A percentile compares a stretch with the other conserved stretches of the same genome.
Evolutionary conservation across 2,329 filamentous ascomycete species (phyloP).

Genomic region (Claviceps purpurea): DNA sequence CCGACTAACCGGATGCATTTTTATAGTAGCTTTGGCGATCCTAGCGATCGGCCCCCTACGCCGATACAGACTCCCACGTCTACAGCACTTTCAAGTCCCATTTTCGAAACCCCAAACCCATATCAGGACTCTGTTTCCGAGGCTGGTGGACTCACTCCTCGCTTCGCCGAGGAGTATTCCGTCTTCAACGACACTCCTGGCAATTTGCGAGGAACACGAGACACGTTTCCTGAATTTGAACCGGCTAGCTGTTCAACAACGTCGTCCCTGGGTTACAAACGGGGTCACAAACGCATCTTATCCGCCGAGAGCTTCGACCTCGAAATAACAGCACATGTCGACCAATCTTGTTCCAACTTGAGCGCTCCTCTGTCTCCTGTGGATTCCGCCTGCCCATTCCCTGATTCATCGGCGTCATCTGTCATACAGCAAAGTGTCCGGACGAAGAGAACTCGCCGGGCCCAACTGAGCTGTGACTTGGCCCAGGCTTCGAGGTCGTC

Average conservation of each 20-base stretch:
- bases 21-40: constrained; percentile 44
- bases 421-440: constrained; percentile 17
- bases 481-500: constrained; percentile 12
- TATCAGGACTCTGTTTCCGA: constrained; percentile 34
- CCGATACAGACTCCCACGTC: constrained; percentile 45
- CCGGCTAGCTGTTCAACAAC: constrained; percentile 21
- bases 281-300: constrained; percentile 36
- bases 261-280: constrained; percentile 28
- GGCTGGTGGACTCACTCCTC: constrained; percentile 42
- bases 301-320: constrained; percentile 34
- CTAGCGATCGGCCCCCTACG: constrained; percentile 47
- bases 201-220: constrained; percentile 35
- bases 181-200: constrained; percentile 53
- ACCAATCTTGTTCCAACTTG: constrained; percentile 42
- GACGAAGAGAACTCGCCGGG: constrained; percentile 14
- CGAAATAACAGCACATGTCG: constrained; percentile 47
- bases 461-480: constrained; percentile 15
- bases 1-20: constrained; percentile 20
- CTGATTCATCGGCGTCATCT: constrained; percentile 41
- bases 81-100: constrained; percentile 37
- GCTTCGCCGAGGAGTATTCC: constrained; percentile 51
- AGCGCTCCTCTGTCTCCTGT: constrained; percentile 44
- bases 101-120: constrained; percentile 43
- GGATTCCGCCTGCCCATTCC: constrained; percentile 42
- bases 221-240: constrained; percentile 32